phyloP scores from a whole-genome alignment of 2,329 filamentous ascomycete species.

The Dactylellina sp. region DNA sequence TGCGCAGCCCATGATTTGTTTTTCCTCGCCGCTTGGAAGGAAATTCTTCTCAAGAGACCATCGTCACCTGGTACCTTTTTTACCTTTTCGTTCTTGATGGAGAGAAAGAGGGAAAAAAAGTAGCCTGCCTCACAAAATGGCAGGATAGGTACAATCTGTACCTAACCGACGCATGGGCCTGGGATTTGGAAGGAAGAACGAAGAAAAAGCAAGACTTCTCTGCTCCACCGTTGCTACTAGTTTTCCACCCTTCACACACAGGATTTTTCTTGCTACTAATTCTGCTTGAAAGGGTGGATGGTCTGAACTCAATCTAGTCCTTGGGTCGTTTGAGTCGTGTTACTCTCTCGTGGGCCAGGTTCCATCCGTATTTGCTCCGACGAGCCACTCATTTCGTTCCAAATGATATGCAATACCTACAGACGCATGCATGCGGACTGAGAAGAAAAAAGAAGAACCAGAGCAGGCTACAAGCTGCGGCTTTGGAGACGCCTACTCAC shows the following conservation, averaged over 20 bases:
- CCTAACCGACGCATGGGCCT: conserved; percentile 55
- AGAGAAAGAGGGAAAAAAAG: conserved; percentile 31
- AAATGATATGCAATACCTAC: conserved; percentile 53
- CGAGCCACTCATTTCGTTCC: conserved; percentile 53
- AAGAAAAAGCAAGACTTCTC: conserved; percentile 46
- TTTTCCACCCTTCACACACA: conserved; percentile 44
- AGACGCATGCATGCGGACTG: conserved; percentile 44
- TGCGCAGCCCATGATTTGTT: conserved; percentile 46
- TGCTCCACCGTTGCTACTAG: conserved; percentile 25
- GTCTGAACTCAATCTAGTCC: conserved; percentile 54
- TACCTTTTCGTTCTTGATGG: conserved; percentile 31
- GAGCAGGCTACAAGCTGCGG: conserved; percentile 56
- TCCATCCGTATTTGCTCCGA: conserved; percentile 57
- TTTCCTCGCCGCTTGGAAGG: conserved; percentile 36
- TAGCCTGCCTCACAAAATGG: conserved; percentile 45
- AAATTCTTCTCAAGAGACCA: conserved; percentile 49
- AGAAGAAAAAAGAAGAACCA: conserved; percentile 26
- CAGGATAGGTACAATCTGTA: conserved; percentile 45
- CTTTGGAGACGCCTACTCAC: conserved; percentile 58
- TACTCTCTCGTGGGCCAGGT: conserved; percentile 57
- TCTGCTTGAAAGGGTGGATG: conserved; percentile 39
- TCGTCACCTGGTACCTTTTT: conserved; percentile 52
- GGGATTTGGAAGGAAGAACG: conserved; percentile 55
- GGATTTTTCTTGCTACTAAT: conserved; percentile 55
- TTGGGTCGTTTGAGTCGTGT: conserved; percentile 54